Evolutionary conservation across 2,329 filamentous ascomycete species (phyloP).

Genomic region (Exophiala dermatitidis): DNA sequence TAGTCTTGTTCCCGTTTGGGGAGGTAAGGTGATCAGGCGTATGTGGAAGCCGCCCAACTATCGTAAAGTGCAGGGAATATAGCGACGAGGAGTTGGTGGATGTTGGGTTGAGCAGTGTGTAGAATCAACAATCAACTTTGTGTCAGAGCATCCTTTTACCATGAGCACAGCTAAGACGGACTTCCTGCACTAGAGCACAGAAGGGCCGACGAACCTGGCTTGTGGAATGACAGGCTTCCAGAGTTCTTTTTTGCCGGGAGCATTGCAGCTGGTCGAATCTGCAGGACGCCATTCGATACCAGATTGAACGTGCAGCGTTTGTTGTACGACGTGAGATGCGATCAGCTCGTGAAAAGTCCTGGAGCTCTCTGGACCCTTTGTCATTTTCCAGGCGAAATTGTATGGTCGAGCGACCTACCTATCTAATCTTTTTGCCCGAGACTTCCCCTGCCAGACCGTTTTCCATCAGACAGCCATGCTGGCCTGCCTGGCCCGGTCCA

Average conservation of each 20-base stretch:
- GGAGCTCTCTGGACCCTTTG: not conserved
- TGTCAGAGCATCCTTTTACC: not conserved
- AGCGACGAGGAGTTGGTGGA: not conserved
- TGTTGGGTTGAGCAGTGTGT: not conserved
- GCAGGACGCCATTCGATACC: conserved; percentile 5
- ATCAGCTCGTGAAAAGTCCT: not conserved
- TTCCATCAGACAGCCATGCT: not conserved
- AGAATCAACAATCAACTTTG: not conserved
- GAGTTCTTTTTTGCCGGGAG: not conserved
- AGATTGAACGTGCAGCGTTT: conserved; percentile 3
- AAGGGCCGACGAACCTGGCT: not conserved
- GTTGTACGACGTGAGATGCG: not conserved
- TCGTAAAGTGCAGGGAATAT: conserved; percentile 63
- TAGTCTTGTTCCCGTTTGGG: conserved; percentile 78
- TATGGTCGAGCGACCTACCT: not conserved
- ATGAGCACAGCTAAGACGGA: too few species aligned
- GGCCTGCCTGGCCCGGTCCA: not conserved
- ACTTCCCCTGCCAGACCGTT: not conserved
- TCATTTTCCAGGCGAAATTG: not conserved
- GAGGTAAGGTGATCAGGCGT: conserved; percentile 73
- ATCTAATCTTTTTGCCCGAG: not conserved
- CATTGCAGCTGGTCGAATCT: not conserved
- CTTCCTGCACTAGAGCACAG: not conserved
- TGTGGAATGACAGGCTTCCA: not conserved
- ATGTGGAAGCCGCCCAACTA: conserved; percentile 89